phyloP scores from a whole-genome alignment of 1,139 yeast genomes.

The Lodderomyces oxycetoniae region DNA sequence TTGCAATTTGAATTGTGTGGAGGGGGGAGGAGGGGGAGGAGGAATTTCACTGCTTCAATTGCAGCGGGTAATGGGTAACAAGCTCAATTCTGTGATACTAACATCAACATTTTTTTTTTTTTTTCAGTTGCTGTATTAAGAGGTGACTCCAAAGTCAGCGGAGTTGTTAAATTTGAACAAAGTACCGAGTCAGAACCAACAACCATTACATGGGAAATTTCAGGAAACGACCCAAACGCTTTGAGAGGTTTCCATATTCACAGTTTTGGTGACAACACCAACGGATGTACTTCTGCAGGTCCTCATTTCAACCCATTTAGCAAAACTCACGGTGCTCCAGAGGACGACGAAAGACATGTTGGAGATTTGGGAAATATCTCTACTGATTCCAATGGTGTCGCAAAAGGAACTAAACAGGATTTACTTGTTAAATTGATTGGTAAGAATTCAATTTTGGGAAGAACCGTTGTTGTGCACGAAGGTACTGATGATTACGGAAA shows the following conservation, averaged over 20 bases:
- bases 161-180: conserved; percentile 85
- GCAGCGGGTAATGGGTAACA: no score
- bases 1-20: neutral
- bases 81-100: neutral
- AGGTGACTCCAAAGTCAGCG: conserved; percentile 88
- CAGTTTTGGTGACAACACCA: conserved; percentile 97
- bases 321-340: conserved; percentile 92
- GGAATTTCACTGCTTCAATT: neutral
- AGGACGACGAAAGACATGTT: conserved; percentile 84
- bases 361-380: conserved; percentile 95
- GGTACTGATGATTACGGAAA: conserved; percentile 96
- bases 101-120: neutral
- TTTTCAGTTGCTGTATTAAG: conserved; percentile 85
- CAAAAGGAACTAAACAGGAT: conserved; percentile 85
- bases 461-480: conserved; percentile 93
- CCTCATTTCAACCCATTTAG: conserved; percentile 96
- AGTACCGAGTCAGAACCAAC: conserved; percentile 72
- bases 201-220: conserved; percentile 78
- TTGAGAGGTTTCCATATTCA: conserved; percentile 97
- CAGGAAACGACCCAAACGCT: conserved; percentile 84
- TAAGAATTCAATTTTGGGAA: conserved; percentile 81
- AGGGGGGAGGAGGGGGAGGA: neutral
- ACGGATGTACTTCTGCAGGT: conserved; percentile 98
- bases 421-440: conserved; percentile 74
- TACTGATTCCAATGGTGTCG: conserved; percentile 82